Base-by-base conservation (phyloP, 1,284 basidiomycete genomes). In the Boletellus deceptivus region DNA sequence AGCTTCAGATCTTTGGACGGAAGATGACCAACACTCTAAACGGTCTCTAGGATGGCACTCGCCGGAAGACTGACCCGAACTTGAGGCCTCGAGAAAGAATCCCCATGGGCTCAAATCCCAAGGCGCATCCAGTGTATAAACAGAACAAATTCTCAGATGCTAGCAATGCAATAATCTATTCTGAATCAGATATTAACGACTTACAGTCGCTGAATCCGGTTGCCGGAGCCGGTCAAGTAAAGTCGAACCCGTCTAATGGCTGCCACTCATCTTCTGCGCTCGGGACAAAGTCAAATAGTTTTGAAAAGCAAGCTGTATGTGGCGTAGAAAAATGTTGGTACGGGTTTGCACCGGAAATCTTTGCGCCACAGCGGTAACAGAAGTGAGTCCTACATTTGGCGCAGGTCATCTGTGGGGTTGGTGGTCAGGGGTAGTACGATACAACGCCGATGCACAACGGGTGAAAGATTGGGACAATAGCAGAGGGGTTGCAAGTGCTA, bases 331-430 rank as follows among this genome's bases (percentile, higher is more conserved):
- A 92, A 64, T 91, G 89, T 33, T 59, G 63, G 60, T 91, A 91
- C 0, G 88, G 88, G 55, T 86, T 71, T 9, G 54, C 59, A 7
- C 71, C 63, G 1, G 68, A 54, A 38, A 91, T 65, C 57, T 73
- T 77, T 3, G 66, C 55, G 9, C 84, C 87, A 61, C 89, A 91
- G 5, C 83, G 77, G 60, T 88, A 91, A 71, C 89, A 92, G 60
- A 91, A 91, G 61, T 92, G 89, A 41, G 78, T 72, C 17, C 66
- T 58, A 68, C 86, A 90, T 55, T 82, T 82, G 20, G 72, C 68
- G 61, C 89, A 91, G 7, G 79, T 86, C 85, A 89, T 89, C 85
- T 89, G 55, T 37, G 16, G 6, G 20, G 25, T 46, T 17, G 50
- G 22, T 24, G 41, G 24, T 54, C 36, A 56, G 52, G 38, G 10